Base-by-base conservation (phyloP, 352 stramenopile species). In the Blastocystis sp. region DNA sequence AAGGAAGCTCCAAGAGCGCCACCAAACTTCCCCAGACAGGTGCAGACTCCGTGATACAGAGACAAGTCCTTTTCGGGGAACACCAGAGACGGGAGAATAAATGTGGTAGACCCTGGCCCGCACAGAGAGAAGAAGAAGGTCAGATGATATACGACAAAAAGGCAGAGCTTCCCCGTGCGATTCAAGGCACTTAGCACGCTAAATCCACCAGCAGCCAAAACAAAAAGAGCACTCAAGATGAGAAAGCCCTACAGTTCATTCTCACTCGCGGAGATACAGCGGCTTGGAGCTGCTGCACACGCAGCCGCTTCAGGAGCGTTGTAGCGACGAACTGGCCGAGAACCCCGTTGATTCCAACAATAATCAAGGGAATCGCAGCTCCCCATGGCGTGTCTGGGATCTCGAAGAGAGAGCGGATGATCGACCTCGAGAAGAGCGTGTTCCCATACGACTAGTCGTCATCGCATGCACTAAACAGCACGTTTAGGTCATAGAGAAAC, bases 121-220 rank as follows among this genome's bases (percentile, higher is more conserved):
- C 73, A 84, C 39, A 37, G 64, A 9, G 73, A 66, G 47, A 84
- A 84, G 73, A 84, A 84, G 20, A 84, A 84, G 26, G 73, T 84
- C 43, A 64, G 11, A 34, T 84, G 53, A n/a, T 68, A 84, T 41
- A 77, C n/a, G 66, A 77, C 43, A 23, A 76, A 77, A 59, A 59
- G 13, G 20, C 50, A 13, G 20, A 59, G 11, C 50, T 59, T 59
- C 50, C 50, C 20, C 50, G 13, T 13, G 11, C 20, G 9, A 26
- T 26, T 39, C 23, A n/a, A 56, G 2, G 50, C 4, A 5, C 39
- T 41, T 26, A 50, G 23, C 62, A 23, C 37, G 34, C 15, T 6
- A 2, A 84, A 13, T 1, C 53, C 73, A 20, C 64, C 29, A 18
- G 20, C 50, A 11, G 53, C 29, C 47, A 68, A 8, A 20, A 84